Base-by-base conservation (phyloP, 176 grass and related monocot genomes). In the Eleusine indica region DNA sequence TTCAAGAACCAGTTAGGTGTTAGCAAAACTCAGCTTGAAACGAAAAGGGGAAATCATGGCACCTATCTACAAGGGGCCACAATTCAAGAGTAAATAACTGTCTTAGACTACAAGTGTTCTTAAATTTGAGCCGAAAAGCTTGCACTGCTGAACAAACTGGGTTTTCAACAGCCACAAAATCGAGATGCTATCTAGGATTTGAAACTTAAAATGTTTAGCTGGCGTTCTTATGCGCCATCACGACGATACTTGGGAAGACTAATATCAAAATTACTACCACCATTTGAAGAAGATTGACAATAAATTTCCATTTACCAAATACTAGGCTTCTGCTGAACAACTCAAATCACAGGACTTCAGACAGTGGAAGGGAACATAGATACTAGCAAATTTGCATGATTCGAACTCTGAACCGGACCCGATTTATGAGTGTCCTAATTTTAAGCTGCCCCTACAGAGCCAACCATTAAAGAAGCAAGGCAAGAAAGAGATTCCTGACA, bases 1-100 rank as follows among this genome's bases (percentile, higher is more conserved):
- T 85, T 38, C 63, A 75, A 90, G 62, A 94, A 87, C 28, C 8
- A 87, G 60, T 65, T 39, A 77, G 48, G 37, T 53, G 56, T 67
- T 17, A 76, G 19, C 13, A 43, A 35, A 75, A 70, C 63, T 51
- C 25, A 72, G 46, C 47, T 48, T 38, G 3, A 54, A 37, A 4
- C 67, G 9, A 54, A 25, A 70, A 37, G 65, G 5, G 70, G 40
- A 81, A 69, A 75, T 11, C 44, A 47, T 47, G 46, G 65, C 25
- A 71, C 44, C 3, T 28, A 66, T 44, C 17, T 53, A 53, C 3
- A 53, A 53, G 17, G 3, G 3, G 12, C 16, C 15, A 13, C 15
- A 53, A 17, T 12, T 61, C 58, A 61, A 57, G 17, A 19, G 53
- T 57, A 21, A 57, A 21, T 57, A 1, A 51, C 3, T 1, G 14